Percentiles rank a stretch among this genome's conserved stretches.
phyloP scores from a whole-genome alignment of 2,329 filamentous ascomycete species.

The Pseudopithomyces maydicus region DNA sequence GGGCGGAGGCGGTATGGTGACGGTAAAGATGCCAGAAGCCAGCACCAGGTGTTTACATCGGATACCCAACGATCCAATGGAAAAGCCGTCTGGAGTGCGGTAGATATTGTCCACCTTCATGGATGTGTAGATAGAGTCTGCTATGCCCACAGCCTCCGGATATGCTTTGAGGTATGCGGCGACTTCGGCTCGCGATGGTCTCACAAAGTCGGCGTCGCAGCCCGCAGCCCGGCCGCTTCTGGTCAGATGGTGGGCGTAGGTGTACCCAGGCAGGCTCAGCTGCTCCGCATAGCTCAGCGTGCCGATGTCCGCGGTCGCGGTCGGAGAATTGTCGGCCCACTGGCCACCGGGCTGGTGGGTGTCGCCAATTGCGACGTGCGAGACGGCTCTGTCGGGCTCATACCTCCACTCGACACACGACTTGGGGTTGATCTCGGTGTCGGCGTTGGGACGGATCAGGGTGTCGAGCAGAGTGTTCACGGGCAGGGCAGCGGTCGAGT shows the following conservation, averaged over 20 bases:
- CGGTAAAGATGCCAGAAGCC: constrained; percentile 64
- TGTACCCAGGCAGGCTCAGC: constrained; percentile 65
- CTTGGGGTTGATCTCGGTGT: constrained; percentile 58
- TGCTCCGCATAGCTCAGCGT: constrained; percentile 67
- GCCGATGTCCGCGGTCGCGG: constrained; percentile 61
- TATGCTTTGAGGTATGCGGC: constrained; percentile 62
- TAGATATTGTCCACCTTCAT: constrained; percentile 51
- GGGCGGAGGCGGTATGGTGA: constrained; percentile 57
- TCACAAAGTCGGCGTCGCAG: constrained; percentile 54
- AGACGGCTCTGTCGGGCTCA: constrained; percentile 56
- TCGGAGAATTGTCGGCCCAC: constrained; percentile 61
- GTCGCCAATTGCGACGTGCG: constrained; percentile 61
- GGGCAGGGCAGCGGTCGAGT: constrained; percentile 65
- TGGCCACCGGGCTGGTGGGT: constrained; percentile 60
- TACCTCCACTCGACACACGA: constrained; percentile 61
- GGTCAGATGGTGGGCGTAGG: constrained; percentile 59
- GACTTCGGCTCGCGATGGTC: constrained; percentile 60
- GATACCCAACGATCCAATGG: constrained; percentile 57
- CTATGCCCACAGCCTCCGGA: constrained; percentile 58
- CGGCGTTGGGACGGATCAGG: constrained; percentile 62
- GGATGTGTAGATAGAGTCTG: constrained; percentile 51
- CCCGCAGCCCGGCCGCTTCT: constrained; percentile 47
- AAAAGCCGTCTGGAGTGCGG: constrained; percentile 54
- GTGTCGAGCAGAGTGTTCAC: constrained; percentile 66
- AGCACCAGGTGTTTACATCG: constrained; percentile 62